phyloP scores from a whole-genome alignment of 345 rosid genomes.

The Camelina neglecta region DNA sequence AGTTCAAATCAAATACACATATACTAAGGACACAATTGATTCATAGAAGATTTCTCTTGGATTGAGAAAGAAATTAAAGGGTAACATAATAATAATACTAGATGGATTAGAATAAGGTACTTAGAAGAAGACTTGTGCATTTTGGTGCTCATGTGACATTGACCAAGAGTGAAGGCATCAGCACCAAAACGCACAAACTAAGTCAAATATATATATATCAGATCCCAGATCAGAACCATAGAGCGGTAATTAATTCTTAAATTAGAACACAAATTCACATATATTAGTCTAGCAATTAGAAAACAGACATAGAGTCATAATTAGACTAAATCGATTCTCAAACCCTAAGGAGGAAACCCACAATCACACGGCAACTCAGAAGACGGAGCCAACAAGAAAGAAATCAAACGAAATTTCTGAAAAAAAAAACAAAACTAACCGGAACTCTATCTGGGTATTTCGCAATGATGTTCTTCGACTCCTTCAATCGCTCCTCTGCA shows the following conservation, averaged over 20 bases:
- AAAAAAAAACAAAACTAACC: conserved; percentile 43
- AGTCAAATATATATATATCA: neutral
- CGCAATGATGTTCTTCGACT: conserved; percentile 54
- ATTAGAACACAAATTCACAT: neutral
- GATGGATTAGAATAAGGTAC: neutral
- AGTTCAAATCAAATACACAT: too few species aligned
- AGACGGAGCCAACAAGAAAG: conserved; percentile 19
- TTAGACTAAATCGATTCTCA: neutral
- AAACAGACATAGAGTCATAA: too few species aligned
- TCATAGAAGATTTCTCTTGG: too few species aligned
- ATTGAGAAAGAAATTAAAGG: too few species aligned
- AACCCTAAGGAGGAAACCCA: conserved; percentile 4
- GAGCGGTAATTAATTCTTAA: too few species aligned
- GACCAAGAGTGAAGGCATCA: conserved; percentile 16
- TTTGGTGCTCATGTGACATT: neutral
- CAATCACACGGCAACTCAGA: conserved; percentile 22
- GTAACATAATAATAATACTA: too few species aligned
- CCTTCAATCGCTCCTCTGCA: conserved; percentile 64
- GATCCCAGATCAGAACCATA: neutral
- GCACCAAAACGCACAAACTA: neutral
- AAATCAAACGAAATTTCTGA: neutral
- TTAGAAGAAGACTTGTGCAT: neutral
- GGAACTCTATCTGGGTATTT: conserved; percentile 80
- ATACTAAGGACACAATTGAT: too few species aligned
- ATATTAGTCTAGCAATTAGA: neutral